phyloP scores from a whole-genome alignment of 768 basidiomycete genomes.

The Trichaptum fuscoviolaceum region DNA sequence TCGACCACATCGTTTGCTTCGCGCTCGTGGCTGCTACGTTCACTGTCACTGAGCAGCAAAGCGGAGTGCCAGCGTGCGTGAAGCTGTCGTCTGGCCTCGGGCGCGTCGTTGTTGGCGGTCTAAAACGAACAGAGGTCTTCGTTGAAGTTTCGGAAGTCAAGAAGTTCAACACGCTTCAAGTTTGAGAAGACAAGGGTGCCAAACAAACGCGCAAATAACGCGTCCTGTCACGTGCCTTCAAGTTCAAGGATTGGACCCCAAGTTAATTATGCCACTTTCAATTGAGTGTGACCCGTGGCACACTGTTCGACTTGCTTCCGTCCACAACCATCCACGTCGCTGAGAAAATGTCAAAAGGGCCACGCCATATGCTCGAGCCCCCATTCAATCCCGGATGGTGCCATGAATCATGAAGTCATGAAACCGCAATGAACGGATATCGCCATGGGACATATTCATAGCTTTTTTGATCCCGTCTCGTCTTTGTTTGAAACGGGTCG shows the following conservation, averaged over 20 bases:
- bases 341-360: neutral
- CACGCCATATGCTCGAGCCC: neutral
- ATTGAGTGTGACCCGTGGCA: too few species aligned
- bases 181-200: neutral
- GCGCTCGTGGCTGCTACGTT: neutral
- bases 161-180: neutral
- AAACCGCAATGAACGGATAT: neutral
- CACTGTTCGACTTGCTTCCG: neutral
- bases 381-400: neutral
- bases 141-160: neutral
- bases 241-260: too few species aligned
- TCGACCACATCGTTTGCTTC: slow-evolving; percentile 50
- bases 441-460: neutral
- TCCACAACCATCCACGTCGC: neutral
- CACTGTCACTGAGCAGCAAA: slow-evolving; percentile 1
- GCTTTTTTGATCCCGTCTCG: neutral
- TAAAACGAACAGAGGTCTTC: neutral
- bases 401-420: neutral
- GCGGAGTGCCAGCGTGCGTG: neutral
- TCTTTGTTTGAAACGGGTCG: neutral
- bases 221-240: neutral
- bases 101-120: neutral
- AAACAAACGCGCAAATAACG: neutral
- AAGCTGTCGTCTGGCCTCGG: slow-evolving; percentile 2
- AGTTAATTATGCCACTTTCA: too few species aligned